These are phyloP conservation scores for Chlorella sp. DNA, from an alignment of 139 green algal genomes.

Conservation along the genomic window DNA sequence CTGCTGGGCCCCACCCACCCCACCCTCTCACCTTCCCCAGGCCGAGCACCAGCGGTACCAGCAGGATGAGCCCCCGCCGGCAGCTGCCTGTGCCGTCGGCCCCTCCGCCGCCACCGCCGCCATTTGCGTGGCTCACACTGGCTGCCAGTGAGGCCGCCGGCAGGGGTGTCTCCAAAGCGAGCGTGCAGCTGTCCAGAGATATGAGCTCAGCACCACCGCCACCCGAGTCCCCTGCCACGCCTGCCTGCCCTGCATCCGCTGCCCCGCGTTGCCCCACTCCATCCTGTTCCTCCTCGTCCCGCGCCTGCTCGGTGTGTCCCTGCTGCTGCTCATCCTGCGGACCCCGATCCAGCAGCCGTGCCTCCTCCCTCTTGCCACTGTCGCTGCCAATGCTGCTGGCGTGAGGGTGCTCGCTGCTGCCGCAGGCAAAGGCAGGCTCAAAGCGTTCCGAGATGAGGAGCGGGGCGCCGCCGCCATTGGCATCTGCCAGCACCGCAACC, in stretches of 20 bases:
- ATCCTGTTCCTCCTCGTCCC: neutral
- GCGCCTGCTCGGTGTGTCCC: too few species aligned
- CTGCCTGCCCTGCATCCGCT: too few species aligned
- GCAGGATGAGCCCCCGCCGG: constrained; percentile 65
- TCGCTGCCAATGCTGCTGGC: constrained; percentile 2
- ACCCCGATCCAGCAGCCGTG: too few species aligned
- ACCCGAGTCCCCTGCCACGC: neutral
- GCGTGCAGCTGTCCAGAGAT: constrained; percentile 15
- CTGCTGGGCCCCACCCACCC: too few species aligned
- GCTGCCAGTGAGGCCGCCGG: neutral
- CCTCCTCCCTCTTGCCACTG: neutral
- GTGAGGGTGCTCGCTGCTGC: neutral
- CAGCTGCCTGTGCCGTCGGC: constrained; percentile 6
- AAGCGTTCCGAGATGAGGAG: constrained; percentile 55
- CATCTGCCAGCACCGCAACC: constrained; percentile 71
- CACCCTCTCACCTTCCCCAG: constrained; percentile 69
- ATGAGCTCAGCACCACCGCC: neutral
- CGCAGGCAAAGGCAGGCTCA: neutral
- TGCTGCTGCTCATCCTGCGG: constrained; percentile 16
- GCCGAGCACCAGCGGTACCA: constrained; percentile 88
- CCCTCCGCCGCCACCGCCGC: neutral
- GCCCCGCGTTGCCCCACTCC: neutral
- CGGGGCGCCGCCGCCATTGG: constrained; percentile 77
- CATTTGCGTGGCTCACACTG: neutral
- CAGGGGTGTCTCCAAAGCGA: neutral